Evolutionary conservation across 2,329 filamentous ascomycete species (phyloP).

Genomic region (Microcera coccophila): DNA sequence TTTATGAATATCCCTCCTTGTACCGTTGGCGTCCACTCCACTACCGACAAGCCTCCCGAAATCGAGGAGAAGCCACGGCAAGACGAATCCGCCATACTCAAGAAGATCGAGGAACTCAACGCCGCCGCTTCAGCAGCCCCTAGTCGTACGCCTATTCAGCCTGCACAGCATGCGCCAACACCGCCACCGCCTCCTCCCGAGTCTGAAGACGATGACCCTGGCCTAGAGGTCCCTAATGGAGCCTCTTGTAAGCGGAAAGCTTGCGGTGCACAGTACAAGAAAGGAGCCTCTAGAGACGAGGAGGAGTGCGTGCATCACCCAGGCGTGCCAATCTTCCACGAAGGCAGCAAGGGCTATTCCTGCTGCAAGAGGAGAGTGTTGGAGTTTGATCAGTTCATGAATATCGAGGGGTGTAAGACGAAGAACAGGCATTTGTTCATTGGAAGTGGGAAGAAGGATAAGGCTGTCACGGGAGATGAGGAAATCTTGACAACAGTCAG

Average conservation of each 20-base stretch:
- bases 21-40: conserved; percentile 88
- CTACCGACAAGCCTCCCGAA: conserved; percentile 66
- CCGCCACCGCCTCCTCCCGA: conserved; percentile 63
- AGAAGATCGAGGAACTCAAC: conserved; percentile 53
- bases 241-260: conserved; percentile 72
- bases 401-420: conserved; percentile 84
- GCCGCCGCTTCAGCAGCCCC: conserved; percentile 42
- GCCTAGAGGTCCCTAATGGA: conserved; percentile 66
- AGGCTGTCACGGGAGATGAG: conserved; percentile 50
- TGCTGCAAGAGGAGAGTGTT: conserved; percentile 94
- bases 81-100: conserved; percentile 39
- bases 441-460: conserved; percentile 66
- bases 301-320: conserved; percentile 88
- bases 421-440: conserved; percentile 82
- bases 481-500: conserved; percentile 75
- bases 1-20: conserved; percentile 91
- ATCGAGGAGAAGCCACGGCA: conserved; percentile 55
- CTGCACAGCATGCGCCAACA: conserved; percentile 46
- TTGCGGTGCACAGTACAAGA: conserved; percentile 66
- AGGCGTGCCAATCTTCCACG: conserved; percentile 88
- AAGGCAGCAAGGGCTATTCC: conserved; percentile 95
- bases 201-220: conserved; percentile 82
- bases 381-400: conserved; percentile 98
- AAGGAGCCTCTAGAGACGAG: conserved; percentile 55
- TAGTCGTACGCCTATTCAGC: conserved; percentile 37